Conservation (phyloP, 169 alveolate genomes). For the Ophryocystis elektroscirrha region DNA sequence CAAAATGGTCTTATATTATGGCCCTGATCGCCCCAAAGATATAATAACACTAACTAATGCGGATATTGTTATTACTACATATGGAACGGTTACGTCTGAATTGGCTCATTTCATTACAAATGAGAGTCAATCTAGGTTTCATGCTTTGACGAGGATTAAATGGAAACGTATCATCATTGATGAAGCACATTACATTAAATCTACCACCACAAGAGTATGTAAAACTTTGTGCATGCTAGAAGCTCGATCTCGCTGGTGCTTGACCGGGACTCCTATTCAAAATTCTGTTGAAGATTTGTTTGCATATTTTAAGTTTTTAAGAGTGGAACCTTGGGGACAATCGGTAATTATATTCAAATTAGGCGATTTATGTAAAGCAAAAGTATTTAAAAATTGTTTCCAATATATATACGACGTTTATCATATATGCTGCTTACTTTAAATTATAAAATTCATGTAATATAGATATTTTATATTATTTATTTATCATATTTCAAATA, state of each 20-base stretch:
- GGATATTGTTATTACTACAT: constrained; percentile 47
- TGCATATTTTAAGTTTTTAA: constrained; percentile 50
- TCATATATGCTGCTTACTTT: too few species aligned
- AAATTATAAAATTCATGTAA: too few species aligned
- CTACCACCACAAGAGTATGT: constrained; percentile 39
- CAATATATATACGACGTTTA: constrained; percentile 32
- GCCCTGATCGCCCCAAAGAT: too few species aligned
- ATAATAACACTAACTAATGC: too few species aligned
- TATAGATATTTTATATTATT: too few species aligned
- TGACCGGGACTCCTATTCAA: constrained; percentile 79
- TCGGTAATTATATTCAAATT: constrained; percentile 40
- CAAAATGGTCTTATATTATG: too few species aligned
- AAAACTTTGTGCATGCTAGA: constrained; percentile 45
- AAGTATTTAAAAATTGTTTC: constrained; percentile 10
- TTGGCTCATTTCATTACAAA: constrained; percentile 4
- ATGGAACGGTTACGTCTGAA: constrained; percentile 45
- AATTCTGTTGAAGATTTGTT: constrained; percentile 61
- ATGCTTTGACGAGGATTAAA: constrained; percentile 34
- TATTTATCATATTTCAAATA: too few species aligned
- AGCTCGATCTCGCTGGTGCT: constrained; percentile 53
- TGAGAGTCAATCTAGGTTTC: not conserved
- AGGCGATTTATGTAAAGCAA: constrained; percentile 28
- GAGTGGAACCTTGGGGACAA: constrained; percentile 53
- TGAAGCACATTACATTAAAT: constrained; percentile 66
- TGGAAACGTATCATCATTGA: constrained; percentile 58